Evolutionary conservation across 129 eudicot genomes (phyloP).

Genomic region (Chrysanthemum seticuspe): DNA sequence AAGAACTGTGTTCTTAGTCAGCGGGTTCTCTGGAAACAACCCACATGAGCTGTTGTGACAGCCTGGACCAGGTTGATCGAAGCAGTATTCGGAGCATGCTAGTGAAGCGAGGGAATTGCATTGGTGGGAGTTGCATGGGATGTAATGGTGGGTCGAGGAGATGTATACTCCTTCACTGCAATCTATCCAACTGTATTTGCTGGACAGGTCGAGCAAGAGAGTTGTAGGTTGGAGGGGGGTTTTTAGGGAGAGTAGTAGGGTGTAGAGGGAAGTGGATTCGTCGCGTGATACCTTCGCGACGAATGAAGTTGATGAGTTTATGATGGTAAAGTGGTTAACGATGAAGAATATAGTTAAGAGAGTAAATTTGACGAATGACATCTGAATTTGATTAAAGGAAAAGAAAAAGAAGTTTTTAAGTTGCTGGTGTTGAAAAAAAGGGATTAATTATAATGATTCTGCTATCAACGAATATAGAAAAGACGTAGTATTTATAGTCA

Average conservation of each 20-base stretch:
- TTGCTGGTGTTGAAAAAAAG: too few relatives aligned
- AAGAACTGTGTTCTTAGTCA: conserved; percentile 16
- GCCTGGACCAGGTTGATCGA: conserved; percentile 31
- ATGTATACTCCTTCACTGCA: conserved; percentile 38
- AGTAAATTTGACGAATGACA: too few relatives aligned
- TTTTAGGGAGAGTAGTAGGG: conserved; percentile 41
- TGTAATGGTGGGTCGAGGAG: conserved; percentile 39
- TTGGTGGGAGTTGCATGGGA: conserved; percentile 27
- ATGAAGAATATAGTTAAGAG: too few relatives aligned
- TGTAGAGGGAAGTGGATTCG: conserved; percentile 37
- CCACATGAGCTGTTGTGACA: conserved; percentile 39
- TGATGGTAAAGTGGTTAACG: too few relatives aligned
- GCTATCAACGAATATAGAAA: too few relatives aligned
- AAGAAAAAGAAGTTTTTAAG: too few relatives aligned
- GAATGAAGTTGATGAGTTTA: conserved; percentile 33
- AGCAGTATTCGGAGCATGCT: conserved; percentile 36
- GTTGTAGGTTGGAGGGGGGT: conserved; percentile 49
- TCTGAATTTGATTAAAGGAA: too few relatives aligned
- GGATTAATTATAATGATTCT: too few relatives aligned
- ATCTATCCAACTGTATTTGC: conserved; percentile 43
- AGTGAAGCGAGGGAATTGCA: conserved; percentile 26
- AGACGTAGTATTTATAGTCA: too few relatives aligned
- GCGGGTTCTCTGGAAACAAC: conserved; percentile 44
- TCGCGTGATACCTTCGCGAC: conserved; percentile 44
- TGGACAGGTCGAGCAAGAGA: conserved; percentile 51